These are phyloP conservation scores for Pythium plurisporium DNA, from an alignment of 352 stramenopile species.

Conservation along the genomic window DNA sequence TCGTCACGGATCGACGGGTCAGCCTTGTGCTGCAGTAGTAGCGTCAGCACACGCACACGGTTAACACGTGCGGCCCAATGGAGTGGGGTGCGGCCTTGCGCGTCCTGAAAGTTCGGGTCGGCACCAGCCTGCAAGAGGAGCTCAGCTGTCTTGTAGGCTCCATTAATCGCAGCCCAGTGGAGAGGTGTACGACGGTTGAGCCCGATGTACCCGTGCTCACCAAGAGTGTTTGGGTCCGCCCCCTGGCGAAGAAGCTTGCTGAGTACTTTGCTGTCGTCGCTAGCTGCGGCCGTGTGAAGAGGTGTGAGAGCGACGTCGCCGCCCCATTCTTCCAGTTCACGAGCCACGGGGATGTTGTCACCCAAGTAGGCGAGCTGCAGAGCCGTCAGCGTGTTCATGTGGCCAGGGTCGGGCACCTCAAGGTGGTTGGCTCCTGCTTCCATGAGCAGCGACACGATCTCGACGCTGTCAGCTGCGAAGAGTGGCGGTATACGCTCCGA, in stretches of 20 bases:
- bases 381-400: slow-evolving; percentile 69
- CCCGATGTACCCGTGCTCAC: slow-evolving; percentile 62
- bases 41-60: slow-evolving; percentile 36
- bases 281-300: slow-evolving; percentile 56
- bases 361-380: slow-evolving; percentile 63
- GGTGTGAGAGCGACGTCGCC: slow-evolving; percentile 66
- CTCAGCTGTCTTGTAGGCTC: slow-evolving; percentile 32
- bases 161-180: slow-evolving; percentile 68
- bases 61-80: slow-evolving; percentile 68
- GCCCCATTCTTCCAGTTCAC: slow-evolving; percentile 67
- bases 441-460: slow-evolving; percentile 58
- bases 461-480: slow-evolving; percentile 63
- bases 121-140: slow-evolving; percentile 50
- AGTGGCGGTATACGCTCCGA: slow-evolving; percentile 60
- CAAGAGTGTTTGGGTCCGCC: slow-evolving; percentile 59
- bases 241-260: slow-evolving; percentile 43
- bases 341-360: slow-evolving; percentile 55
- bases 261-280: slow-evolving; percentile 31
- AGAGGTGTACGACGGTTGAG: slow-evolving; percentile 66
- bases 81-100: slow-evolving; percentile 48
- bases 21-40: slow-evolving; percentile 45
- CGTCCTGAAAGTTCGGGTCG: slow-evolving; percentile 70
- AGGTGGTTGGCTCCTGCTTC: slow-evolving; percentile 65
- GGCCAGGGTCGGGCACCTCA: slow-evolving; percentile 53
- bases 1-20: slow-evolving; percentile 57